A percentile compares a stretch with the other conserved stretches of the same genome.
These are phyloP conservation scores for Uromyces viciae-fabae DNA, from an alignment of 1,284 basidiomycete species.

Conservation along the genomic window DNA sequence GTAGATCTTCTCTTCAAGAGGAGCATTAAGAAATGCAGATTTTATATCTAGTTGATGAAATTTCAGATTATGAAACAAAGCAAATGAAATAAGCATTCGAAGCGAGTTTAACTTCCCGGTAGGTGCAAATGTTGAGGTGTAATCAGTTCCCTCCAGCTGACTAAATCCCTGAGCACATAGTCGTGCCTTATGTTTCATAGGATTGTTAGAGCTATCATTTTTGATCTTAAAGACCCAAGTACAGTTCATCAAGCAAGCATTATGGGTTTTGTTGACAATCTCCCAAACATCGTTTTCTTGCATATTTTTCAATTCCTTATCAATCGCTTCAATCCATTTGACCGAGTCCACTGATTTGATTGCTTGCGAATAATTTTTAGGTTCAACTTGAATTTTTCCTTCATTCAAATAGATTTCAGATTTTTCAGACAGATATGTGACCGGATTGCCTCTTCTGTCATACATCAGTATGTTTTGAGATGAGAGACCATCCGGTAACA, in stretches of 20 bases:
- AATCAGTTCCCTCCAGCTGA: not conserved
- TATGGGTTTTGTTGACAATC: not conserved
- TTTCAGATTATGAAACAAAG: not conserved
- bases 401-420: not conserved
- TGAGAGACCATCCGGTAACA: not conserved
- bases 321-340: not conserved
- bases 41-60: not conserved
- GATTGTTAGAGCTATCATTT: not conserved
- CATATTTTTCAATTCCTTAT: not conserved
- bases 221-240: constrained; percentile 24
- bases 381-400: too few relatives aligned
- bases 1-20: not conserved
- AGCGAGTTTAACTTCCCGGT: not conserved
- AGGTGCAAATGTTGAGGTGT: not conserved
- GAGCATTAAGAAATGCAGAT: not conserved
- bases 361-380: not conserved
- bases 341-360: not conserved
- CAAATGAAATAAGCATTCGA: not conserved
- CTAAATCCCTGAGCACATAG: not conserved
- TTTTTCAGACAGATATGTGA: not conserved
- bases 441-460: not conserved
- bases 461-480: not conserved
- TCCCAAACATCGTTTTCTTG: not conserved
- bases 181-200: not conserved
- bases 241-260: not conserved